phyloP scores from a whole-genome alignment of 2,329 filamentous ascomycete species.

The Neofusicoccum umdonicola region DNA sequence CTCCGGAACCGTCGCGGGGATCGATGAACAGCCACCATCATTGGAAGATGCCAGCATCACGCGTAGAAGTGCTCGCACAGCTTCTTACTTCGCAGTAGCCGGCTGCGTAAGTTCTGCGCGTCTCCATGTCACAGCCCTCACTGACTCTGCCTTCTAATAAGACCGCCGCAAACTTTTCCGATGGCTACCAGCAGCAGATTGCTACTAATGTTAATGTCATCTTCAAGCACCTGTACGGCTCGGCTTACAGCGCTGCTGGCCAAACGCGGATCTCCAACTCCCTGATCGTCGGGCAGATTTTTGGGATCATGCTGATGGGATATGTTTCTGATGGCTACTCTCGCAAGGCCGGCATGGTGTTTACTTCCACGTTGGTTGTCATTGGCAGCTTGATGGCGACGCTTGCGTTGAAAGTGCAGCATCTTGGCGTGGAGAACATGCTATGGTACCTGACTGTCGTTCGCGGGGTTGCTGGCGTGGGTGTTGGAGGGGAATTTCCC shows the following conservation, averaged over 20 bases:
- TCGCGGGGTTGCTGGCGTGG: slow-evolving; percentile 46
- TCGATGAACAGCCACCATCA: not conserved
- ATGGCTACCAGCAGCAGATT: slow-evolving; percentile 6
- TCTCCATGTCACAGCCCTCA: not conserved
- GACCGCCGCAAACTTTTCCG: slow-evolving; percentile 7
- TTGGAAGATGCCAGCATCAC: not conserved
- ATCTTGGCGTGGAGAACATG: slow-evolving; percentile 41
- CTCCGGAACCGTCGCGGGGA: not conserved
- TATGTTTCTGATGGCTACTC: slow-evolving; percentile 32
- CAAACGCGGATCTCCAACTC: slow-evolving; percentile 24
- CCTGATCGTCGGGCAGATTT: slow-evolving; percentile 31
- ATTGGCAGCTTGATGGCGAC: slow-evolving; percentile 36
- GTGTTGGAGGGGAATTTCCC: slow-evolving; percentile 29
- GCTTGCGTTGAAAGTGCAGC: slow-evolving; percentile 35
- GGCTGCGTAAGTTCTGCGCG: not conserved
- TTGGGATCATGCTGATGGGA: slow-evolving; percentile 35
- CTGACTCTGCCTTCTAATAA: not conserved
- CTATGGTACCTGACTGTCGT: slow-evolving; percentile 46
- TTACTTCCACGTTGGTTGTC: slow-evolving; percentile 32
- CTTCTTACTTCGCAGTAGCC: not conserved
- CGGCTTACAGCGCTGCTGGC: not conserved
- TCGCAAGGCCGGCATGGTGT: slow-evolving; percentile 33
- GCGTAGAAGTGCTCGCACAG: not conserved
- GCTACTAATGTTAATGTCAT: not conserved
- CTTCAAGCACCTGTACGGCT: slow-evolving; percentile 3